Base-by-base conservation (phyloP, 768 basidiomycete genomes). In the Exidia glandulosa region DNA sequence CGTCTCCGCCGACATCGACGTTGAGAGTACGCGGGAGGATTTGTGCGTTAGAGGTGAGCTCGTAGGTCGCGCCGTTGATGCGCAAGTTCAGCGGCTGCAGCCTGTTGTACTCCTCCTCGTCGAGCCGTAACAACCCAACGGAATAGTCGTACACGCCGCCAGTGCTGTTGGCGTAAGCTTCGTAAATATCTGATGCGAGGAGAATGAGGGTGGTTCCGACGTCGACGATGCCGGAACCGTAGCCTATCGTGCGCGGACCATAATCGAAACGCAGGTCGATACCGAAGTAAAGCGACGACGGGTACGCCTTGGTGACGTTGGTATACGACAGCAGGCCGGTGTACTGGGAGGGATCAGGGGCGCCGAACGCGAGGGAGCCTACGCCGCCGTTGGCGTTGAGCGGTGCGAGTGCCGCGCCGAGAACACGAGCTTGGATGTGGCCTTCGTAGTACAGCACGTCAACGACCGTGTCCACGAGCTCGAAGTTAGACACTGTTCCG, bases 1-100 rank as follows among this genome's bases (percentile, higher is more conserved):
- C 63, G 30, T 72, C 67, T 47, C 87, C 87, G 59, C 84, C 83
- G 13, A 88, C 76, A 32, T 72, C 70, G 16, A 72, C 68, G 72
- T 88, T 87, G 61, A 82, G 72, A 2, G 73, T 66, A 52, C 82
- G 80, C 0, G 85, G 85, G 83, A 85, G 87, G 62, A 84, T 81
- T 75, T 88, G 86, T 2, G 82, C 85, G 64, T 86, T 83, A 19
- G 81, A 66, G 2, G 81, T 82, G 59, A 87, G 63, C 68, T 81
- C 80, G 64, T 76, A 84, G 10, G 76, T 77, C 14, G 70, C 70
- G 79, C 82, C 71, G 14, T 77, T 79, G 55, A 85, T 81, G 33
- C 68, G 65, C 70, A 86, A 83, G 72, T 75, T 75, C 32, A 85
- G 60, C 66, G 75, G 79, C 69, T 82, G 63, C 63, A 85, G 69